Base-by-base conservation (phyloP, 306 rosid genomes). In the Gastrolobium bilobum region DNA sequence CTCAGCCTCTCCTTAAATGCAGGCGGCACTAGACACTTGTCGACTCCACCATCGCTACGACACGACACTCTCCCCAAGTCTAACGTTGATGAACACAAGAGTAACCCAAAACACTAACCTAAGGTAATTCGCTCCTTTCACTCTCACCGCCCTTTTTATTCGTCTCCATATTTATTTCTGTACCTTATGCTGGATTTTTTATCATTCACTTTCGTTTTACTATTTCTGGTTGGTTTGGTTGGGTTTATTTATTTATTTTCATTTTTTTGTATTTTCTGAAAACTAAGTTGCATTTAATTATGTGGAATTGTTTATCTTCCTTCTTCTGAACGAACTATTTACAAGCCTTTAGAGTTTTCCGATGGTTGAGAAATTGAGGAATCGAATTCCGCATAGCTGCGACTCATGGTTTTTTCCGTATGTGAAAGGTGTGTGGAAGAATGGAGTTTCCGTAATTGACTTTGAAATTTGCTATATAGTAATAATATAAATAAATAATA, bases 21-120 rank as follows among this genome's bases (percentile, higher is more conserved):
- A 65, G 80, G 75, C 80, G 20, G 75, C 83, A 46, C 39, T 51
- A 81, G 94, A 91, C 98, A 91, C 98, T 88, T 93, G 98, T 88
- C 93, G 86, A 60, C 60, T 30, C 87, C 81, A 79, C 89, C 87
- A 57, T 84, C 68, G 74, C 77, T 72, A 77, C 68, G 71, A 76
- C 91, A 79, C 87, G 73, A 77, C 91, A 73, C 81, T 39, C 82
- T 10, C 47, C 39, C 30, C 30, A 11, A 39, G 37, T 37, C 50
- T 79, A 67, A 71, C 72, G 13, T 35, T 29, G 37, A 29, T 31
- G 35, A 71, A 26, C 30, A 38, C 39, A 31, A 63, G 50, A 29
- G 33, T 70, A 38, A 44, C 2, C 15, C 48, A 40, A 38, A 44
- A 83, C 46, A 61, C 50, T 30, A 37, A 76, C 51, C 13, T 30